Evolutionary conservation across 1,139 yeast genomes (phyloP).

Genomic region (Scheffersomyces quercinus): DNA sequence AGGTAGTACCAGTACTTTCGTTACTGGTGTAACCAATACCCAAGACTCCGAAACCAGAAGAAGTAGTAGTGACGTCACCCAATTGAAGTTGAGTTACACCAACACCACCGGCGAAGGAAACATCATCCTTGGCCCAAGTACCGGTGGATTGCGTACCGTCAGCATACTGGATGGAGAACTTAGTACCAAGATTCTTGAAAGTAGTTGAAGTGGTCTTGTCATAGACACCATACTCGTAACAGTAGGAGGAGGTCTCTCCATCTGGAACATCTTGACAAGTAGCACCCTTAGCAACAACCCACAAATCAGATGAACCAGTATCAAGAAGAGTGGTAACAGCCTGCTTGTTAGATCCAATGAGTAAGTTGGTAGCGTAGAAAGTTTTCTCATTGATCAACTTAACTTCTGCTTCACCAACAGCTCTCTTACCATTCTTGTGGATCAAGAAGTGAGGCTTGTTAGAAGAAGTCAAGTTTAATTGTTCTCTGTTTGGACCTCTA

Average conservation of each 20-base stretch:
- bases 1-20: slow-evolving; percentile 11
- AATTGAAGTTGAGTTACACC: slow-evolving; percentile 15
- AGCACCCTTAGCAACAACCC: slow-evolving; percentile 11
- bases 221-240: slow-evolving; percentile 9
- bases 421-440: not conserved
- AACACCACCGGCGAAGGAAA: slow-evolving; percentile 12
- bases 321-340: slow-evolving; percentile 14
- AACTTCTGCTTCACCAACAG: not conserved
- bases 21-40: slow-evolving; percentile 18
- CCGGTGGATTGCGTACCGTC: slow-evolving; percentile 16
- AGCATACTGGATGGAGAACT: slow-evolving; percentile 15
- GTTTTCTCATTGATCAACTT: slow-evolving; percentile 4
- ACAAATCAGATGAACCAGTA: slow-evolving; percentile 23
- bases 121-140: slow-evolving; percentile 16
- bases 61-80: slow-evolving; percentile 19
- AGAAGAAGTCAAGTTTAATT: not conserved
- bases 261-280: not conserved
- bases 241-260: not conserved
- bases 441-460: not conserved
- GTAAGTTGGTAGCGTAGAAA: slow-evolving; percentile 8
- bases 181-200: slow-evolving; percentile 2
- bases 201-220: slow-evolving; percentile 9
- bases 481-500: not conserved
- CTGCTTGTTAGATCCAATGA: slow-evolving; percentile 13
- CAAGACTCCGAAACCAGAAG: slow-evolving; percentile 16